Percentiles rank a stretch among this genome's conserved stretches.
Conservation (phyloP, 192 early-diverging fungal species). For the Coemansia reversa region DNA sequence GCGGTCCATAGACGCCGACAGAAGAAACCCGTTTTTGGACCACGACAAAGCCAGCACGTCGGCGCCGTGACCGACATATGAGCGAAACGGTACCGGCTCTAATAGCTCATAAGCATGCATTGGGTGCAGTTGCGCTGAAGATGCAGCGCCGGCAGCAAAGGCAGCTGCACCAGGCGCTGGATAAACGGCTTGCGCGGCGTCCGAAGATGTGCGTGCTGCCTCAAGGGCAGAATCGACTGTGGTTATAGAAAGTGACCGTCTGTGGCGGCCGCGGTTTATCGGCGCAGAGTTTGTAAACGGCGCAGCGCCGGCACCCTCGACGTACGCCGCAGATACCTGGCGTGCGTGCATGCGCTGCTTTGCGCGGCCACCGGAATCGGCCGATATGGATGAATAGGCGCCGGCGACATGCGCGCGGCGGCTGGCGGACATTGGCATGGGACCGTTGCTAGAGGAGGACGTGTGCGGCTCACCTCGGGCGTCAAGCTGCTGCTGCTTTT, state of each 20-base stretch:
- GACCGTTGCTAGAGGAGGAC: conserved; percentile 1
- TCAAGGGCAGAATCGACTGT: background rate
- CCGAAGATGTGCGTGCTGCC: background rate
- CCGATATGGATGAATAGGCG: background rate
- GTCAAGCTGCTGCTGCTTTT: conserved; percentile 12
- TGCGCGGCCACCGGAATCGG: conserved; percentile 1
- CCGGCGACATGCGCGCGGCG: conserved; percentile 8
- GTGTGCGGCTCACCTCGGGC: conserved; percentile 6
- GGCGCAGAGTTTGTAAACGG: conserved; percentile 49
- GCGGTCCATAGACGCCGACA: conserved; percentile 79
- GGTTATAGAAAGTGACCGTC: conserved; percentile 31
- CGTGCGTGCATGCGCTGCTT: conserved; percentile 10
- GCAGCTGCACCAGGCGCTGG: conserved; percentile 1
- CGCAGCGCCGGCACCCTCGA: conserved; percentile 6
- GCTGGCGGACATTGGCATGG: background rate
- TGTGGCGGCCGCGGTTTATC: conserved; percentile 22
- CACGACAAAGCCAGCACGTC: conserved; percentile 71
- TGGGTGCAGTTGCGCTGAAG: conserved; percentile 28
- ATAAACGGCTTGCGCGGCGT: background rate
- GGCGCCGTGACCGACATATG: conserved; percentile 71
- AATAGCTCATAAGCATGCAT: conserved; percentile 59
- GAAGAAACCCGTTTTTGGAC: conserved; percentile 77
- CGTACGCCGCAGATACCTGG: conserved; percentile 9
- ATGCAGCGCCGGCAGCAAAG: conserved; percentile 8
- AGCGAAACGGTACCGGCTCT: conserved; percentile 66